These are phyloP conservation scores for Epichloe aotearoae DNA, from an alignment of 2,329 filamentous ascomycete genomes.

Conservation along the genomic window DNA sequence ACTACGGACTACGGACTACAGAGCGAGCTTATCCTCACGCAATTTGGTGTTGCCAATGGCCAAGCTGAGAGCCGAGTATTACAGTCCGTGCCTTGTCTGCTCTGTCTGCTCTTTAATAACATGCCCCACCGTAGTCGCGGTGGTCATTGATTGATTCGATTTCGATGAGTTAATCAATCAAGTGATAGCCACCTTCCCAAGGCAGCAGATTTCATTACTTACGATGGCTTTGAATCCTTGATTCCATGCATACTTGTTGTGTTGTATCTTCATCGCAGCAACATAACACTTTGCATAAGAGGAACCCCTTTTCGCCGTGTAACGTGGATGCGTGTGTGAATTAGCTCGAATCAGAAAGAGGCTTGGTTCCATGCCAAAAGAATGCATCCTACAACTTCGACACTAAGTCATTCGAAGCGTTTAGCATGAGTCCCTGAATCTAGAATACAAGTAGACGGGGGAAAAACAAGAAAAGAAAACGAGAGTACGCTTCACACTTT, in stretches of 20 bases:
- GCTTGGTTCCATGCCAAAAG: not conserved
- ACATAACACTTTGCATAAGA: too few species aligned
- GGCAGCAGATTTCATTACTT: not conserved
- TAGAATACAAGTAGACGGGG: not conserved
- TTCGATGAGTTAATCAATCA: not conserved
- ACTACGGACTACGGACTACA: not conserved
- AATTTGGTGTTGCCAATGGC: too few species aligned
- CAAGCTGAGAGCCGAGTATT: too few species aligned
- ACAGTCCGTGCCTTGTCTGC: not conserved
- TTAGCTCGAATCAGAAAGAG: too few species aligned
- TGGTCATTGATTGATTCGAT: not conserved
- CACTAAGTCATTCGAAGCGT: not conserved
- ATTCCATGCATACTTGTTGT: too few species aligned
- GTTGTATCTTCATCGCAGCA: too few species aligned
- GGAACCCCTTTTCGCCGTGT: too few species aligned
- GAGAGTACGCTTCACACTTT: not conserved
- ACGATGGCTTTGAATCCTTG: too few species aligned
- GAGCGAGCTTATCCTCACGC: too few species aligned
- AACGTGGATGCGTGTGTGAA: too few species aligned
- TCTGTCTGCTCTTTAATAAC: not conserved
- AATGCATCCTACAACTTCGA: not conserved
- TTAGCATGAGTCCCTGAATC: not conserved
- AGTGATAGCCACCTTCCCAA: not conserved
- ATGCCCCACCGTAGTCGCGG: not conserved
- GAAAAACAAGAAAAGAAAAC: not conserved